phyloP scores from a whole-genome alignment of 345 rosid species.

The Salix exigua region DNA sequence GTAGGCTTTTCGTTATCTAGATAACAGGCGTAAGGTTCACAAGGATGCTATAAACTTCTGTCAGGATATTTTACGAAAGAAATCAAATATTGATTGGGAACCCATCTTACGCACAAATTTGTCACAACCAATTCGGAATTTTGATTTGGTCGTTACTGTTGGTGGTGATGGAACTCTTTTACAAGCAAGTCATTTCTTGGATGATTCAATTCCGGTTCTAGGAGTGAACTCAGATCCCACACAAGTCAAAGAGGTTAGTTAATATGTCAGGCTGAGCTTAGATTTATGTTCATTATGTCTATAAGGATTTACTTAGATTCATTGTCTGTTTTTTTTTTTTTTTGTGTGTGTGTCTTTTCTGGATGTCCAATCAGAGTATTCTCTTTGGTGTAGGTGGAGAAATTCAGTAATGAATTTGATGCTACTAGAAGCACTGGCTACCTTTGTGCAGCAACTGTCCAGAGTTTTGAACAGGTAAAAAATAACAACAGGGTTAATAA shows the following conservation, averaged over 20 bases:
- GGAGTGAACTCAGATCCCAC: constrained; percentile 98
- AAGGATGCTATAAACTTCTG: constrained; percentile 61
- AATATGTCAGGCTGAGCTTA: not conserved
- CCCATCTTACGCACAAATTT: constrained; percentile 51
- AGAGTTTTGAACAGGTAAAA: constrained; percentile 75
- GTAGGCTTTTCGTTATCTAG: constrained; percentile 56
- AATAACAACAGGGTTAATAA: not conserved
- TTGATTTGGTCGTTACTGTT: constrained; percentile 81
- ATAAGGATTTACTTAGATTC: not conserved
- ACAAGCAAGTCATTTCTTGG: constrained; percentile 87
- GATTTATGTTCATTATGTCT: not conserved
- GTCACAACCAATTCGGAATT: constrained; percentile 47
- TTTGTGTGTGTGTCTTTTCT: not conserved
- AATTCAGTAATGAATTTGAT: constrained; percentile 63
- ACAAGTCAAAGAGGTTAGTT: constrained; percentile 61
- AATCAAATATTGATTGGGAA: constrained; percentile 58
- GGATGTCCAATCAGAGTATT: not conserved
- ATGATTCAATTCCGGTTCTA: constrained; percentile 65
- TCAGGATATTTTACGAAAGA: constrained; percentile 57
- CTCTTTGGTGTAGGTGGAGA: constrained; percentile 49
- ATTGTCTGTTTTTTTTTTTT: no score
- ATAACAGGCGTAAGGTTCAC: constrained; percentile 69
- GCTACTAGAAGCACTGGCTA: constrained; percentile 85
- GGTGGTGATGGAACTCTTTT: constrained; percentile 97
- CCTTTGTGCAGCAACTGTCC: constrained; percentile 78